Evolutionary conservation across 805 yeast genomes (phyloP), one percentile per base, ranked within the genome.

Genomic region (Middelhovenomyces tepae): DNA sequence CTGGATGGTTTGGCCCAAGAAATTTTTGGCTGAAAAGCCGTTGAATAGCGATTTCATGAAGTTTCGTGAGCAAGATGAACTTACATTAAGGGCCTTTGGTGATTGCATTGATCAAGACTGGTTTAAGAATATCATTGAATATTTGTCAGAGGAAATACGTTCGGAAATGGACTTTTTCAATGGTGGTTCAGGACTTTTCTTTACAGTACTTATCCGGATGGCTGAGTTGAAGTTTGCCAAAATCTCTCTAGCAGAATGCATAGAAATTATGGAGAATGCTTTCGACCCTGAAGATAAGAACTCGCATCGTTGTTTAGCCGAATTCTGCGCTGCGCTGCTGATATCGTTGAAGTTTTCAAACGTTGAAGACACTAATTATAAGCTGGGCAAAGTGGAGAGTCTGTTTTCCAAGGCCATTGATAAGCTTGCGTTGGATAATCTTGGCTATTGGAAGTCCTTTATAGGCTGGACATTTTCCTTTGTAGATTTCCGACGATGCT

Each of bases 1-100:
- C 0, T 80, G 86, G 74, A 54, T 81, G 6, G 78, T 79, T 32
- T 84, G 95, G 94, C 81, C 76, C 9, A 56, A 71, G 13, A 44
- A 57, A 0, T 47, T 75, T 13, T 60, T 59, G 3, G 53, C 50
- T 5, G 56, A 58, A 4, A 50, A 43, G 2, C 45, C 46, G 13
- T 34, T 45, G 1, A 22, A 39, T 15, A 16, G 46, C 5, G 37
- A 38, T 0, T 16, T 26, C n/a, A 25, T 28, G 5, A 11, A 34
- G 33, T 56, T 78, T 13, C 59, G 48, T 10, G 57, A 49, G 0
- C 34, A 54, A 3, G 89, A 84, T 39, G 32, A 35, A 0, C 39
- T 42, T 2, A 56, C 69, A 0, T 43, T 83, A 18, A 40, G 40
- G 2, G 43, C 46, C 0, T 59, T 80, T 35, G 74, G 79, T 4